Evolutionary conservation across 2,329 filamentous ascomycete species (phyloP).

Genomic region (Aspergillus sp.): DNA sequence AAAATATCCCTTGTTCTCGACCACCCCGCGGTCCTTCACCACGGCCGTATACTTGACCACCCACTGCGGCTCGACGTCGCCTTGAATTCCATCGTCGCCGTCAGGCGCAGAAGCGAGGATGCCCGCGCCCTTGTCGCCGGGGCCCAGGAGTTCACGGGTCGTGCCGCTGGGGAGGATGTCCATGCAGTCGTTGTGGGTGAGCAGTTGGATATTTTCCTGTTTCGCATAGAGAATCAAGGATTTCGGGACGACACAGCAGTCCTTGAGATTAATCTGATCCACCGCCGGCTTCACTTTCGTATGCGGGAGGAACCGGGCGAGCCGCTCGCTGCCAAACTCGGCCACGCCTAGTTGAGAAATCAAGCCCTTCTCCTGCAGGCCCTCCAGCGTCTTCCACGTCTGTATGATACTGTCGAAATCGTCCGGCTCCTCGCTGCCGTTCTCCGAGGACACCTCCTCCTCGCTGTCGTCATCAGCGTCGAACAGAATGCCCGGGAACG

Average conservation of each 20-base stretch:
- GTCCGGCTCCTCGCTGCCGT: slow-evolving; percentile 44
- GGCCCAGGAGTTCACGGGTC: slow-evolving; percentile 76
- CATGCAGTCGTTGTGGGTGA: slow-evolving; percentile 92
- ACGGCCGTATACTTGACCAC: slow-evolving; percentile 97
- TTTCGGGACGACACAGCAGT: slow-evolving; percentile 94
- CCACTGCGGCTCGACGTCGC: slow-evolving; percentile 84
- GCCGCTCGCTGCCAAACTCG: slow-evolving; percentile 83
- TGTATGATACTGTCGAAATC: slow-evolving; percentile 64
- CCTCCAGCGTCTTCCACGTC: slow-evolving; percentile 67
- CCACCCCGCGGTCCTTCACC: slow-evolving; percentile 86
- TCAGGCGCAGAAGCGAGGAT: slow-evolving; percentile 64
- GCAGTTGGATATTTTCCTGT: slow-evolving; percentile 74
- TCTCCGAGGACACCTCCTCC: slow-evolving; percentile 55
- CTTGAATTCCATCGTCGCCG: slow-evolving; percentile 58
- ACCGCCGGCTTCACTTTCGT: slow-evolving; percentile 74
- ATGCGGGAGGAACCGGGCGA: slow-evolving; percentile 71
- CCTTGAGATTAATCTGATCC: slow-evolving; percentile 92
- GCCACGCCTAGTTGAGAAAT: slow-evolving; percentile 78
- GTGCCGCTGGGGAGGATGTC: slow-evolving; percentile 87
- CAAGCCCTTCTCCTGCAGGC: slow-evolving; percentile 65
- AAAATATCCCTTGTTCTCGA: slow-evolving; percentile 98
- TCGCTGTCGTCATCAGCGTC: slow-evolving; percentile 87
- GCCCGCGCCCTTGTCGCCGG: slow-evolving; percentile 68
- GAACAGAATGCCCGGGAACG: slow-evolving; percentile 89
- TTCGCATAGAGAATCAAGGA: slow-evolving; percentile 82